Evolutionary conservation across 768 basidiomycete species (phyloP).

Genomic region (Suillus bovinus): DNA sequence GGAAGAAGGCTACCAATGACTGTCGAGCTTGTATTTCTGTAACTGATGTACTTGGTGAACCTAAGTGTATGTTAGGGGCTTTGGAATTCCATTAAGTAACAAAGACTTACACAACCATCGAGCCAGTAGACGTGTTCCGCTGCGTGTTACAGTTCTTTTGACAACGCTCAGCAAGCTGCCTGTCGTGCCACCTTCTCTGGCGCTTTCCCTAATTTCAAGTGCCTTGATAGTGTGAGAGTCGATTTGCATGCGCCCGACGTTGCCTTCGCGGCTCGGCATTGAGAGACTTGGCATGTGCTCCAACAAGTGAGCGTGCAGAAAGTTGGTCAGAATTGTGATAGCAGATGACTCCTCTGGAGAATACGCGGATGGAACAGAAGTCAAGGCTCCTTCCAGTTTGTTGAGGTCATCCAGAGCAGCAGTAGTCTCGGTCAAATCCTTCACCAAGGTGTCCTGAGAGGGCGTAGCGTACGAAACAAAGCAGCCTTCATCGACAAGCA

Average conservation of each 20-base stretch:
- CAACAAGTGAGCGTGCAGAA: constrained; percentile 65
- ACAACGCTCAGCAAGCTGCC: constrained; percentile 77
- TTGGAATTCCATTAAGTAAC: background rate
- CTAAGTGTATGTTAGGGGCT: constrained; percentile 39
- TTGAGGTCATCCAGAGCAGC: constrained; percentile 22
- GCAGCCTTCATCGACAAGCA: constrained; percentile 53
- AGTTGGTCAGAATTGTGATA: constrained; percentile 61
- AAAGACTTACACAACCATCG: constrained; percentile 72
- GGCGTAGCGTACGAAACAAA: constrained; percentile 51
- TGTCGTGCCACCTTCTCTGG: constrained; percentile 67
- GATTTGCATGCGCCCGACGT: constrained; percentile 74
- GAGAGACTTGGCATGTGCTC: constrained; percentile 75
- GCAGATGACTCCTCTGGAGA: constrained; percentile 52
- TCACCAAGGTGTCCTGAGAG: constrained; percentile 3
- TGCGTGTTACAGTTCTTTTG: constrained; percentile 74
- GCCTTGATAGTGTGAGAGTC: constrained; percentile 87
- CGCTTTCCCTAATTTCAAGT: constrained; percentile 80
- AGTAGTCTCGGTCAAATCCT: constrained; percentile 1
- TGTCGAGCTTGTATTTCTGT: constrained; percentile 73
- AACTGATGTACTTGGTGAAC: constrained; percentile 80
- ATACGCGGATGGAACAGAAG: constrained; percentile 22
- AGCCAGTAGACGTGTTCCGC: constrained; percentile 73
- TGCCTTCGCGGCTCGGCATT: constrained; percentile 55
- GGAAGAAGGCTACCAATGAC: constrained; percentile 74
- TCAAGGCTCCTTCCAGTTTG: constrained; percentile 11